Base-by-base conservation (phyloP, 768 basidiomycete species). In the Mycena venus region DNA sequence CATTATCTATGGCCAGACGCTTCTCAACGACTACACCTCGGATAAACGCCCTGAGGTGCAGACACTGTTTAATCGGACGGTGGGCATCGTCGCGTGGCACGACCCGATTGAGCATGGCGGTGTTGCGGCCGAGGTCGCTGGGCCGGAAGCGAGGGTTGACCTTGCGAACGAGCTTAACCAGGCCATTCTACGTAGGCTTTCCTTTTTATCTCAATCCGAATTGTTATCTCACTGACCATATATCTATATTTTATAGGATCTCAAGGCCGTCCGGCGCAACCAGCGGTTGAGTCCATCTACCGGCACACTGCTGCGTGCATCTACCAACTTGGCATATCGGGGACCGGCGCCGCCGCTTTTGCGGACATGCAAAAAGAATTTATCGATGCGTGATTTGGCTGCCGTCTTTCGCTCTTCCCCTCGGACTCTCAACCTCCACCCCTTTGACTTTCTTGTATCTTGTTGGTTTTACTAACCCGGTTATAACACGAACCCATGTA, bases 91-190 rank as follows among this genome's bases (percentile, higher is more conserved):
- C 71, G 94, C 95, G 42, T 96, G 91, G 80, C 90, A 92, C 51
- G 92, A 95, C 80, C 95, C 95, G 25, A 82, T 90, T 72, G 89
- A 89, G 68, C 92, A 89, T 8, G 91, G 90, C 5, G 93, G 93
- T 15, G 88, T 90, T 36, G 89, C 91, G 19, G 90, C 91, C 23
- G 91, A 90, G 74, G 88, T 95, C 25, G 94, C 91, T 11, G 91
- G 95, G 47, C 89, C 91, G 72, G 90, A 89, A 51, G 91, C 94
- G 34, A 87, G 94, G 72, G 86, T 90, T 65, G 82, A 86, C 40
- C 87, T 96, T 68, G 93, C 94, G 32, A 92, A 90, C 71, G 94
- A 95, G 83, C 82, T 96, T 44, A 96, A 97, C 78, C 88, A 91
- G 81, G 94, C 92, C 47, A 95, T 97, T 70, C 85, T 97, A 65